These are phyloP conservation scores for Trichoderma semiorbis DNA, from an alignment of 2,329 filamentous ascomycete species.

Conservation along the genomic window DNA sequence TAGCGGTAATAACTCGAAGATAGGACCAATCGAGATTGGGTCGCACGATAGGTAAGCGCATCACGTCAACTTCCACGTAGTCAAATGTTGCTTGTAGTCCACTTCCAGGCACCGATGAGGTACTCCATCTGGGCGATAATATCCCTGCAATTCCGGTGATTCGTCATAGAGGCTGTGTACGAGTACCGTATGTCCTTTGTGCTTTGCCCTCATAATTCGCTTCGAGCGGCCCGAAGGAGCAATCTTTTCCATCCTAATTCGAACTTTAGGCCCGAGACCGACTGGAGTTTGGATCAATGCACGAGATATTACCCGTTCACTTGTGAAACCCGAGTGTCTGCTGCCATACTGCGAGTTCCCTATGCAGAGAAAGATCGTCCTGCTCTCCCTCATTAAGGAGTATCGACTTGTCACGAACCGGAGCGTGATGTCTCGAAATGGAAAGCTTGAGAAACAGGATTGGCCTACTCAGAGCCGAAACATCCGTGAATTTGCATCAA, in stretches of 20 bases:
- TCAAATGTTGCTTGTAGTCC: not conserved
- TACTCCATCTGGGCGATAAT: not conserved
- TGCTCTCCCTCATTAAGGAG: not conserved
- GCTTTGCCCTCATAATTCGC: not conserved
- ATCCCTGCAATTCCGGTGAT: not conserved
- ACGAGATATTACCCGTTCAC: not conserved
- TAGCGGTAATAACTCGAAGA: not conserved
- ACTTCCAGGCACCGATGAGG: slow-evolving; percentile 1
- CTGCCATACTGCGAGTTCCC: not conserved
- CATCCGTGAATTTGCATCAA: not conserved
- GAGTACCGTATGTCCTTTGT: not conserved
- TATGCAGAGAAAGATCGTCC: not conserved
- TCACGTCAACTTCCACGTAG: not conserved
- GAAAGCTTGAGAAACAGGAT: not conserved
- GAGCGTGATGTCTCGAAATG: not conserved
- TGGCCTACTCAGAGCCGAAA: slow-evolving; percentile 7
- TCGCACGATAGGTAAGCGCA: not conserved
- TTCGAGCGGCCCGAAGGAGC: not conserved
- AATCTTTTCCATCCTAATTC: not conserved
- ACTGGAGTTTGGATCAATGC: not conserved
- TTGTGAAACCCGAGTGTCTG: not conserved
- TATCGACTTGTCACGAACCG: not conserved
- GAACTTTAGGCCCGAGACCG: too few species aligned
- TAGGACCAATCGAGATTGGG: not conserved
- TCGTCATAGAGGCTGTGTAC: not conserved